Conservation (phyloP, 1,284 basidiomycete genomes). For the Cutaneotrichosporon dermatis region DNA sequence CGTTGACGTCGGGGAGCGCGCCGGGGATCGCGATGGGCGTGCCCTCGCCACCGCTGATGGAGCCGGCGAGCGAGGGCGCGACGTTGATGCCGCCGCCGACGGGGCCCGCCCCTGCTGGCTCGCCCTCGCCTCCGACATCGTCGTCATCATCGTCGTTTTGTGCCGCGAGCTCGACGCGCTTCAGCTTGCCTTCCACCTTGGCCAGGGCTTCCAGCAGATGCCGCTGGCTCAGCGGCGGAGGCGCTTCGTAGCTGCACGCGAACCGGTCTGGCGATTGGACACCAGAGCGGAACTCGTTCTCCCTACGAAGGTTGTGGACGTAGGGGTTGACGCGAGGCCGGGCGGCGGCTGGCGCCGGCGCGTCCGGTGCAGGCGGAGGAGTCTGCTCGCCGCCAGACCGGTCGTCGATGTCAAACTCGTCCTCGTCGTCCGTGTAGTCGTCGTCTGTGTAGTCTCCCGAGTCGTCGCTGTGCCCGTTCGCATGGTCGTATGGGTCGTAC, state of each 20-base stretch:
- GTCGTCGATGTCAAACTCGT: constrained; percentile 83
- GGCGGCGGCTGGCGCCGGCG: neutral
- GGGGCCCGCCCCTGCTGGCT: too few relatives aligned
- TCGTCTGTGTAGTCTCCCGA: constrained; percentile 54
- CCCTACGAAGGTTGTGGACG: neutral
- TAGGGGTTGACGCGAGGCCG: neutral
- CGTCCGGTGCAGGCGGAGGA: constrained; percentile 11
- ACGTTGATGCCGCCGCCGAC: too few relatives aligned
- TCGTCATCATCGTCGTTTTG: neutral
- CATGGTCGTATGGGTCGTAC: neutral
- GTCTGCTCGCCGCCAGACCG: constrained; percentile 48
- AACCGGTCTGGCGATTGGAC: constrained; percentile 73
- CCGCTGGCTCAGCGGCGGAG: constrained; percentile 55
- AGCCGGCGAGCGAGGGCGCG: too few relatives aligned
- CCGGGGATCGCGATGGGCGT: neutral
- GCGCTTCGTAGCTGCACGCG: constrained; percentile 58
- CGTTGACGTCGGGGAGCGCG: neutral
- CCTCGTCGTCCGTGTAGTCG: too few relatives aligned
- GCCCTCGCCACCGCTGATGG: neutral
- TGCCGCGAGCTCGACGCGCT: neutral
- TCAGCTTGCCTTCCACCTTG: constrained; percentile 17
- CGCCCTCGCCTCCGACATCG: too few relatives aligned
- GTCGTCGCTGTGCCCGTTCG: constrained; percentile 31
- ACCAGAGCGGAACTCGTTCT: constrained; percentile 35
- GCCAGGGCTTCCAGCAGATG: constrained; percentile 40